Base-by-base conservation (phyloP, 164 flowering plant species). In the Cinnamomum chago region DNA sequence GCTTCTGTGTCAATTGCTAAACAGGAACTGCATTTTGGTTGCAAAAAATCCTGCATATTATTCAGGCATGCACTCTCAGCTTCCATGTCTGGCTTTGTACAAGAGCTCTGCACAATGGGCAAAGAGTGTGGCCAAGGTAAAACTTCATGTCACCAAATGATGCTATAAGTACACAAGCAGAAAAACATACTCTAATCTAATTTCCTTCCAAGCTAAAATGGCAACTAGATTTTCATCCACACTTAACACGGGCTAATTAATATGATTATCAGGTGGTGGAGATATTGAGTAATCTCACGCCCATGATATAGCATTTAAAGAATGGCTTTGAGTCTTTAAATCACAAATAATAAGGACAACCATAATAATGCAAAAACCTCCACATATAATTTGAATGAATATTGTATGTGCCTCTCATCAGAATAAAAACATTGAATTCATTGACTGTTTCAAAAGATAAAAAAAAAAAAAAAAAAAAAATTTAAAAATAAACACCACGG, bases 51-150 rank as follows among this genome's bases (percentile, higher is more conserved):
- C 77, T 82, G 89, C 77, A 70, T 40, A 60, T 79, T 72, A 72
- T 80, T 89, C 62, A 79, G 50, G 67, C 70, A 77, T 22, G 83
- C 76, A 73, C 86, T 84, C 80, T 90, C 91, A 79, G 83, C 87
- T 82, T 91, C 92, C 67, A 83, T 17, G 66, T 84, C 92, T 66
- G 87, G 92, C 75, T 84, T 91, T 75, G 97, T 85, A 76, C 94
- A 91, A 74, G 97, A 91, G 83, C 95, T 95, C 98, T 95, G 87
- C 89, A 88, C 71, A 78, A 78, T 24, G 64, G 76, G 68, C 69
- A 76, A 71, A 67, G 72, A 80, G 60, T 55, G 20, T 15, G 0
- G 60, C 60, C 60, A 15, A 17, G 5, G n/a, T 55, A 55, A 55
- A 55, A 55, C 15, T 55, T 55, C 60, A 55, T 12, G 0, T 55